A percentile compares a stretch with the other conserved stretches of the same genome.
Evolutionary conservation across 208 protist genomes (phyloP).

Genomic region (Tritrichomonas musculus): DNA sequence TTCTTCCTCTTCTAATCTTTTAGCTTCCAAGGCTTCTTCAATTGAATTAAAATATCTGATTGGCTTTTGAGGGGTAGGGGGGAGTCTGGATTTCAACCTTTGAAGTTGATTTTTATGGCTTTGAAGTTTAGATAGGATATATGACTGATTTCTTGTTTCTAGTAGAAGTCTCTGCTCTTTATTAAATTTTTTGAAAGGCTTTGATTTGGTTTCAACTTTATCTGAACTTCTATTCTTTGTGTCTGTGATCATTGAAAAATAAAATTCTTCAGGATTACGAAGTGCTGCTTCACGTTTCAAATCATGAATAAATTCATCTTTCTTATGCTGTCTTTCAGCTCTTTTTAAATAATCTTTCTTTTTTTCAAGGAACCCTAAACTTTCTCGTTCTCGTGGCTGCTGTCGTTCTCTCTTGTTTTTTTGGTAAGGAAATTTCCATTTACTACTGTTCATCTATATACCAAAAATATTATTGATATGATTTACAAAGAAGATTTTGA

Average conservation of each 20-base stretch:
- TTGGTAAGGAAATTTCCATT: slow-evolving; percentile 21
- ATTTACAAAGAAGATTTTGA: no score
- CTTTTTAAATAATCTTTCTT: slow-evolving; percentile 75
- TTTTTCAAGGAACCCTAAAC: slow-evolving; percentile 76
- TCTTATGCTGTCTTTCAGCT: slow-evolving; percentile 63
- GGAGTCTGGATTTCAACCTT: not conserved
- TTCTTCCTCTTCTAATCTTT: not conserved
- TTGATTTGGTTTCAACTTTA: slow-evolving; percentile 29
- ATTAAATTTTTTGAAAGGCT: not conserved
- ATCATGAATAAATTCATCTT: slow-evolving; percentile 62
- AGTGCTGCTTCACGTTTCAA: slow-evolving; percentile 69
- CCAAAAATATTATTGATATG: no score
- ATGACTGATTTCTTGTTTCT: not conserved
- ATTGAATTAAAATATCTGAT: not conserved
- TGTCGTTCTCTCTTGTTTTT: slow-evolving; percentile 59
- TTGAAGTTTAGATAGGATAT: not conserved
- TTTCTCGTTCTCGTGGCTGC: slow-evolving; percentile 64
- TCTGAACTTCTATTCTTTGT: slow-evolving; percentile 18
- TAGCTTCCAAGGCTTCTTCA: not conserved
- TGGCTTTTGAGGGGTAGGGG: not conserved
- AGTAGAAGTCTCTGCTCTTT: slow-evolving; percentile 12
- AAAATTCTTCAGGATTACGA: slow-evolving; percentile 79
- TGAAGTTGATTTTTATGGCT: not conserved
- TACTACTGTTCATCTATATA: slow-evolving; percentile 24
- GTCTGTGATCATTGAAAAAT: slow-evolving; percentile 70